Conservation (phyloP, 2,329 filamentous ascomycete genomes). For the Volutella citrinella region DNA sequence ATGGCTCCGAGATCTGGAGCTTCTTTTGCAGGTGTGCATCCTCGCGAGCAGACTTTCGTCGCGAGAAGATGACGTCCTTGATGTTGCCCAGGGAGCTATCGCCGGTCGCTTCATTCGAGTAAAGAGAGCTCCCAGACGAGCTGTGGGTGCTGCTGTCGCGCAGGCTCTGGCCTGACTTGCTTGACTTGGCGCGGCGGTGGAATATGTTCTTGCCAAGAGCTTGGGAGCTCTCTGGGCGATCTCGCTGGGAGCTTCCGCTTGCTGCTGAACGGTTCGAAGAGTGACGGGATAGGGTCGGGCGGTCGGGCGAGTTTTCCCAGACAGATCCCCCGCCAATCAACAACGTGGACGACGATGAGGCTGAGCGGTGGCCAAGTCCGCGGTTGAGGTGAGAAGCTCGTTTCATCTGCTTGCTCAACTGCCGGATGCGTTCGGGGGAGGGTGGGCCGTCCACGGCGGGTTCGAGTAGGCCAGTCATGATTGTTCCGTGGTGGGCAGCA, state of each 20-base stretch:
- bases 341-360: constrained; percentile 56
- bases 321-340: constrained; percentile 40
- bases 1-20: constrained; percentile 59
- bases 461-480: constrained; percentile 52
- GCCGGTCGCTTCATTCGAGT: constrained; percentile 41
- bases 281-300: constrained; percentile 48
- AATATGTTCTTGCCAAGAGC: constrained; percentile 60
- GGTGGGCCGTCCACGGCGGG: constrained; percentile 60
- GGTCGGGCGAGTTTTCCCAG: constrained; percentile 50
- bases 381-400: constrained; percentile 43
- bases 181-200: constrained; percentile 47
- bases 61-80: constrained; percentile 49
- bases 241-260: constrained; percentile 50
- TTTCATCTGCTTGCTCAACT: constrained; percentile 58
- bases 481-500: constrained; percentile 13
- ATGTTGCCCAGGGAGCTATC: constrained; percentile 31
- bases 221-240: constrained; percentile 58
- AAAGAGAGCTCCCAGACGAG: constrained; percentile 46
- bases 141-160: constrained; percentile 49
- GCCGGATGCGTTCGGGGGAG: constrained; percentile 57
- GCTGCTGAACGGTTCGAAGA: constrained; percentile 55
- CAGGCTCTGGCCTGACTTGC: constrained; percentile 34
- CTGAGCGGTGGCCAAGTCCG: constrained; percentile 31
- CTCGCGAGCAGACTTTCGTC: constrained; percentile 42
- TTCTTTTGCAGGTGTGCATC: constrained; percentile 34